Conservation (phyloP, 129 eudicot species). For the Chrysanthemum lavandulifolium region DNA sequence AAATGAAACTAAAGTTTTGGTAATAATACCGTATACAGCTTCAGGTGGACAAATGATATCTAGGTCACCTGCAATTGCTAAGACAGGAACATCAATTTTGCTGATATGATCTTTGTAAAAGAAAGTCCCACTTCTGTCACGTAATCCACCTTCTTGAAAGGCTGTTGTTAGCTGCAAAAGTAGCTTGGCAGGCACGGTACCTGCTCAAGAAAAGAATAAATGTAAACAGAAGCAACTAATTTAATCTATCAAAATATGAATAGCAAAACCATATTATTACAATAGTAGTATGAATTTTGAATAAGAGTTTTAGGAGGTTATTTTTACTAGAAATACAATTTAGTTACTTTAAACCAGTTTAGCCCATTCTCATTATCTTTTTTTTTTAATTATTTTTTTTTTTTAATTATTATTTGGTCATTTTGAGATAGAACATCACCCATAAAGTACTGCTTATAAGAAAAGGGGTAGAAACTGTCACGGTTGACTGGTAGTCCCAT, state of each 20-base stretch:
- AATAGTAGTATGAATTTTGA: too few relatives aligned
- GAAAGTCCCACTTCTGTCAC: constrained; percentile 64
- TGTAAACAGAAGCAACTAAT: not conserved
- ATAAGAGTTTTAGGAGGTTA: too few relatives aligned
- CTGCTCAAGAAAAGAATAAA: constrained; percentile 31
- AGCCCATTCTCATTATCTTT: too few relatives aligned
- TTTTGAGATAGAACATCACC: too few relatives aligned
- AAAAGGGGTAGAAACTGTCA: too few relatives aligned
- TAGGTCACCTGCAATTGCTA: constrained; percentile 76
- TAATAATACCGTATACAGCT: constrained; percentile 70
- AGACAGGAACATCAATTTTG: constrained; percentile 55
- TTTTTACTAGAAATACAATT: too few relatives aligned
- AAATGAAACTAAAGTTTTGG: not conserved
- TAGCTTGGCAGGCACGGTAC: constrained; percentile 73
- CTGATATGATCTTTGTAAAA: constrained; percentile 63
- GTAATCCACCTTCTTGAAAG: constrained; percentile 58
- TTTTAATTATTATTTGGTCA: too few relatives aligned
- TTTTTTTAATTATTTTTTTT: too few relatives aligned
- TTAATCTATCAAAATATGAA: not conserved
- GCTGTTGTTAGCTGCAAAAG: constrained; percentile 75
- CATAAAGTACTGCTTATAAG: too few relatives aligned
- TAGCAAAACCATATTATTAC: too few relatives aligned
- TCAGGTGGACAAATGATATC: constrained; percentile 82
- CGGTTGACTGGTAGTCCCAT: too few relatives aligned
- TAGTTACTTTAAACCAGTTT: too few relatives aligned